Conservation (phyloP, 306 rosid species). For the Arachis stenosperma region DNA sequence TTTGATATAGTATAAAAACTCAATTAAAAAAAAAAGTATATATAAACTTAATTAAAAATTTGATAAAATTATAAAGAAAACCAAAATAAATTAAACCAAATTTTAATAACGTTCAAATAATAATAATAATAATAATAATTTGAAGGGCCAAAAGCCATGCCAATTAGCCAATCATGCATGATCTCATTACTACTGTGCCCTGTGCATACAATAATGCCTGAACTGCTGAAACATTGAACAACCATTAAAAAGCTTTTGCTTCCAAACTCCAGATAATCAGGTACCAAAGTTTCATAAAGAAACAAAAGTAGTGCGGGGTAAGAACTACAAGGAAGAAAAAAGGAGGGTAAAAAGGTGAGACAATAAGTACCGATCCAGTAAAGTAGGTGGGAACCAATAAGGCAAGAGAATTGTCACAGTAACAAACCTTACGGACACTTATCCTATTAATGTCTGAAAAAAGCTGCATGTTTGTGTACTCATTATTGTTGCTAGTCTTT, state of each 20-base stretch:
- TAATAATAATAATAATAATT: no score
- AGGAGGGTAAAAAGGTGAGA: slow-evolving; percentile 36
- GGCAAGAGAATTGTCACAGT: slow-evolving; percentile 37
- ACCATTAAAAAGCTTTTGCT: slow-evolving; percentile 27
- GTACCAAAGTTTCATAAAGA: slow-evolving; percentile 25
- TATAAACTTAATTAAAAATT: no score
- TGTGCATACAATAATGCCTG: background rate
- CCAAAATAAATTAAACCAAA: no score
- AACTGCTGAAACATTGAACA: background rate
- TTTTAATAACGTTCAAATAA: no score
- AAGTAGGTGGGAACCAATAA: slow-evolving; percentile 11
- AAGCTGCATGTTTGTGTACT: slow-evolving; percentile 19
- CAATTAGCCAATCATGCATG: no score
- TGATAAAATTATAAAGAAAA: no score
- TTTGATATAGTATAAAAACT: no score
- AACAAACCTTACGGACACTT: slow-evolving; percentile 35
- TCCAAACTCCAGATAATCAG: slow-evolving; percentile 24
- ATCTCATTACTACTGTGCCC: no score
- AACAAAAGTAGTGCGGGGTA: background rate
- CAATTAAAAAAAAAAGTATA: no score
- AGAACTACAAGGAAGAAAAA: background rate
- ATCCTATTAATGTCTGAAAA: slow-evolving; percentile 36
- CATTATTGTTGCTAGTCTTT: background rate
- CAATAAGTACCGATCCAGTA: slow-evolving; percentile 24
- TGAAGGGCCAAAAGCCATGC: no score